These are phyloP conservation scores for Nitzschia putrida DNA, from an alignment of 108 stramenopile species.

Conservation along the genomic window DNA sequence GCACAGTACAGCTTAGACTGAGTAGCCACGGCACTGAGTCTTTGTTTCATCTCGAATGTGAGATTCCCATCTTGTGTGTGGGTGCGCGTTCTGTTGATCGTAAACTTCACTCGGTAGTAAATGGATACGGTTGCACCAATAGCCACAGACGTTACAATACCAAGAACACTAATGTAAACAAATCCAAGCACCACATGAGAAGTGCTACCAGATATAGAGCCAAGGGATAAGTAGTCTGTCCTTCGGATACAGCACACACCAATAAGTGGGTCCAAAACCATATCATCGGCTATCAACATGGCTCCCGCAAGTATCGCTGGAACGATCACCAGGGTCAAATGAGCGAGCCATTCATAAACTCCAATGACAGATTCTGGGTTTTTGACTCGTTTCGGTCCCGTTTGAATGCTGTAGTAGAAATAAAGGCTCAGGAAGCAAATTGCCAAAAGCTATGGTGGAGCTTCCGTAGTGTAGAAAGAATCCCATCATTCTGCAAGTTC, in stretches of 20 bases:
- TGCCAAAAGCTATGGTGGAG: constrained; percentile 48
- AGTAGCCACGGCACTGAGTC: constrained; percentile 27
- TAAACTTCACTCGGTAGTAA: neutral
- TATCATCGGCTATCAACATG: neutral
- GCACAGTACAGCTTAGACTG: constrained; percentile 22
- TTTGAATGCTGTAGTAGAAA: constrained; percentile 33
- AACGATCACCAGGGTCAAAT: constrained; percentile 1
- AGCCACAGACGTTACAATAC: neutral
- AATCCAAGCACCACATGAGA: neutral
- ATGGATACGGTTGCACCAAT: neutral
- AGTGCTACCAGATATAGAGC: no score
- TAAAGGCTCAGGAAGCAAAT: constrained; percentile 53
- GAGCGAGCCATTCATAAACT: constrained; percentile 14
- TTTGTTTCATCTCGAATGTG: constrained; percentile 6
- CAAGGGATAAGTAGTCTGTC: no score
- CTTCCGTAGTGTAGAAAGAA: constrained; percentile 54
- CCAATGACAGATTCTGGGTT: constrained; percentile 25
- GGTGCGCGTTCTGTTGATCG: neutral
- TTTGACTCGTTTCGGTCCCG: constrained; percentile 19
- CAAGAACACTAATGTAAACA: neutral
- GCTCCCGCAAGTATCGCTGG: constrained; percentile 14
- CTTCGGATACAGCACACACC: no score
- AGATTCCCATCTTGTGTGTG: neutral
- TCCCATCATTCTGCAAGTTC: constrained; percentile 48
- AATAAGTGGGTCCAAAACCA: neutral